phyloP scores from a whole-genome alignment of 495 filamentous ascomycete species.

The Astrothelium subdiscretum region DNA sequence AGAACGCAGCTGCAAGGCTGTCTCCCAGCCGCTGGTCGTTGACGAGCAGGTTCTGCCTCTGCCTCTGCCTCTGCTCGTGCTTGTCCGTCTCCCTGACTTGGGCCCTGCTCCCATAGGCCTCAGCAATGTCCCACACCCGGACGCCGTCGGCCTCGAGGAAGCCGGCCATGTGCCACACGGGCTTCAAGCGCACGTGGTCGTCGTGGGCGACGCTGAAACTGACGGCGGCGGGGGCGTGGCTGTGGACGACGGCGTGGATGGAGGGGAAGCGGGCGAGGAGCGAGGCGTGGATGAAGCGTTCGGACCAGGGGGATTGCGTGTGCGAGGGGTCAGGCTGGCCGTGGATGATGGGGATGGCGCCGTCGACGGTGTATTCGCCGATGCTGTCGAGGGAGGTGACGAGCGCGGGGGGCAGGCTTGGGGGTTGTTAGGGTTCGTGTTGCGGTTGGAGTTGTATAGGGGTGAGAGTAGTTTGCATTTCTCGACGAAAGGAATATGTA shows the following conservation, averaged over 20 bases:
- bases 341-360: constrained; percentile 16
- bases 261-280: constrained; percentile 3
- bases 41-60: neutral
- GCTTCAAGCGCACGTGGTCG: constrained; percentile 10
- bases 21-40: neutral
- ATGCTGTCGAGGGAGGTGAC: constrained; percentile 22
- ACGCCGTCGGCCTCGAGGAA: neutral
- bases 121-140: neutral
- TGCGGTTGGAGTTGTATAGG: too few relatives aligned
- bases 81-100: neutral
- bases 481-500: neutral
- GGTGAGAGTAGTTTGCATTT: neutral
- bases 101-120: neutral
- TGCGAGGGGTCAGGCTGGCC: constrained; percentile 1
- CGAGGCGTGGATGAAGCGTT: constrained; percentile 27
- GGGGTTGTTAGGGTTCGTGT: too few relatives aligned
- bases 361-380: constrained; percentile 25
- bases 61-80: too few relatives aligned
- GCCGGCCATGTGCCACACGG: constrained; percentile 4
- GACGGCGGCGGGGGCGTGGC: constrained; percentile 13
- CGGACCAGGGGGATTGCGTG: constrained; percentile 18
- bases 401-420: constrained; percentile 21
- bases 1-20: neutral
- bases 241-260: constrained; percentile 17
- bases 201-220: constrained; percentile 13